Evolutionary conservation across 2,329 filamentous ascomycete species (phyloP), one percentile per base, ranked within the genome.

Genomic region (Monilinia fructicola): DNA sequence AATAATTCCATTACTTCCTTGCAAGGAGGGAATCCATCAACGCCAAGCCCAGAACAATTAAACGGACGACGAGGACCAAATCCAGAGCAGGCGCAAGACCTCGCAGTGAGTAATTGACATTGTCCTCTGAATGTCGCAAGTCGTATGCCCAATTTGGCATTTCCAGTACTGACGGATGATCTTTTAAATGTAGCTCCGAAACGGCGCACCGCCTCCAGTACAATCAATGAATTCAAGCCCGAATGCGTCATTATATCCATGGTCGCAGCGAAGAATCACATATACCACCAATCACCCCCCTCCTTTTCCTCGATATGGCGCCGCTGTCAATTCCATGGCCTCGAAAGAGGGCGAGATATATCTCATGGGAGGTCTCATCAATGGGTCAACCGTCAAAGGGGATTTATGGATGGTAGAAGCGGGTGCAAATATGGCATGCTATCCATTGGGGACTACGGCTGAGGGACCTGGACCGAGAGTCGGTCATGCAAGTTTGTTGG

Each of bases 401-500:
- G 95, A 99, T 79, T 79, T 99, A 56, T 99, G 96, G 96, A 90
- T 98, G 88, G 90, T 98, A 56, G 95, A 99, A 78, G 92, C 93
- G 69, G 93, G 89, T 21, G 90, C 89, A 11, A 93, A 87, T 77
- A 87, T 98, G 82, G 87, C 92, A 28, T 98, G 95, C 78, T 96
- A 96, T 77, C 94, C 93, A 31, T 87, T 99, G 66, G 87, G 90
- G 14, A 97, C 95, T 0, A 95, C 93, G 0, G 91, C 93, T 26
- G 95, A 99, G 78, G 95, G 95, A 0, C 96, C 95, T 1, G 93
- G 95, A 4, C 95, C 96, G 1, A 87, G 95, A 80, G 95, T 99
- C 63, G 95, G 95, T 4, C 95, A 99, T 80, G 85, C 94, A 26
- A 96, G 93, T 81, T 82, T 99, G 74, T 84, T 99, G 21, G 95